These are phyloP conservation scores for Salinomyces thailandicus DNA, from an alignment of 2,329 filamentous ascomycete genomes.

Conservation along the genomic window DNA sequence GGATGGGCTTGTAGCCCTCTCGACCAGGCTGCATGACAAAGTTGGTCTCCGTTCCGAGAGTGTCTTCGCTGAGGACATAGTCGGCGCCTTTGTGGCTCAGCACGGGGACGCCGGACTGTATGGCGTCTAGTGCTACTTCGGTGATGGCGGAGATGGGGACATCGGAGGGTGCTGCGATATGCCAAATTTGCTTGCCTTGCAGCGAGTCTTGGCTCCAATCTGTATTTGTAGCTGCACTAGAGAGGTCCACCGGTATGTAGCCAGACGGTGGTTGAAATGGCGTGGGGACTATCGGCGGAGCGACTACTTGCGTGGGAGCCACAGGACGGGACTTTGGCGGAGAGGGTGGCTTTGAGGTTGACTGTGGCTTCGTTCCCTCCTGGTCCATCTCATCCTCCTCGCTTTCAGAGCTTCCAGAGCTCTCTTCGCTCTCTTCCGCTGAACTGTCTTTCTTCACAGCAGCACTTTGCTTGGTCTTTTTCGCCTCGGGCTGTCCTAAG, in stretches of 20 bases:
- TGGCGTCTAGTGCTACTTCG: constrained; percentile 52
- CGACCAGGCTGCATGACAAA: constrained; percentile 16
- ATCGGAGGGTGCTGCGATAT: constrained; percentile 62
- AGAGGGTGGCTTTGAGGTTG: neutral
- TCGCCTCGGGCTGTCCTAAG: constrained; percentile 5
- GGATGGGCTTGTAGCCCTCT: constrained; percentile 25
- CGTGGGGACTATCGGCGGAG: constrained; percentile 10
- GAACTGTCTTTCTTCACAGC: neutral
- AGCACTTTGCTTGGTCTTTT: constrained; percentile 9
- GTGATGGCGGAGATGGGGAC: constrained; percentile 58
- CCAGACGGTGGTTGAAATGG: constrained; percentile 29
- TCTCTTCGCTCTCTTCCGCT: constrained; percentile 2
- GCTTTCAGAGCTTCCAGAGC: too few relatives aligned
- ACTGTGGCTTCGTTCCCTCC: neutral
- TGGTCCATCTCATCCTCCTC: neutral
- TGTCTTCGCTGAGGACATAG: constrained; percentile 34
- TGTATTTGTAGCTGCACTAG: constrained; percentile 26
- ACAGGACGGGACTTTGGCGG: constrained; percentile 2
- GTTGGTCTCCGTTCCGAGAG: constrained; percentile 5
- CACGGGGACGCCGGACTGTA: constrained; percentile 43
- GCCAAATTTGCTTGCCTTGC: constrained; percentile 67
- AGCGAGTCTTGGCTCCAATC: constrained; percentile 40
- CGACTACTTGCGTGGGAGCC: neutral
- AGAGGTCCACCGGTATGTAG: constrained; percentile 42
- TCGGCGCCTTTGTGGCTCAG: constrained; percentile 54